These are phyloP conservation scores for Dipodascopsis tothii DNA, from an alignment of 805 yeast genomes.

Conservation along the genomic window DNA sequence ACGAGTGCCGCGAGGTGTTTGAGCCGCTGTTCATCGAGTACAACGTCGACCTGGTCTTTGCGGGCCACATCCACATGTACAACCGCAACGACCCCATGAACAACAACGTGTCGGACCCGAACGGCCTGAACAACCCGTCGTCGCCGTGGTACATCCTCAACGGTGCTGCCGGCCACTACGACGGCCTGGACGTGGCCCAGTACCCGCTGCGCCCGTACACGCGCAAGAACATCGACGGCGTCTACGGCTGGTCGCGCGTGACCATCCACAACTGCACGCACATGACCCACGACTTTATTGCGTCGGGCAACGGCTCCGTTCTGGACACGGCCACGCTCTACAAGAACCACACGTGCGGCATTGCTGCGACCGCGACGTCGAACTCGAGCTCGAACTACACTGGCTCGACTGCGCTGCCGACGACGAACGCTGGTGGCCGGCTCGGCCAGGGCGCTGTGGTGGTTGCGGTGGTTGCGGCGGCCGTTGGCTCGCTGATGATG, in stretches of 20 bases:
- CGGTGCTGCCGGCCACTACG: slow-evolving; percentile 31
- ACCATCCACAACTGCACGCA: slow-evolving; percentile 31
- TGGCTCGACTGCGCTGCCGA: neutral
- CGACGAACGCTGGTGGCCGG: neutral
- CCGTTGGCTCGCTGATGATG: too few species aligned
- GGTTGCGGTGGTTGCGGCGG: too few species aligned
- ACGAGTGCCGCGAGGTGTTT: slow-evolving; percentile 21
- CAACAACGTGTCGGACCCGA: slow-evolving; percentile 26
- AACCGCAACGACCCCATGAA: slow-evolving; percentile 20
- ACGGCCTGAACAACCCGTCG: slow-evolving; percentile 28
- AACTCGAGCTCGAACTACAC: slow-evolving; percentile 1
- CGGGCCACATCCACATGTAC: slow-evolving; percentile 22
- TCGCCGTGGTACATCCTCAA: slow-evolving; percentile 31
- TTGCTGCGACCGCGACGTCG: neutral
- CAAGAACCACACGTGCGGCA: slow-evolving; percentile 19
- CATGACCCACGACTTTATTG: slow-evolving; percentile 29
- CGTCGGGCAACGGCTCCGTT: slow-evolving; percentile 25
- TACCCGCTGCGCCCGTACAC: slow-evolving; percentile 11
- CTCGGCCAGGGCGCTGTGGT: too few species aligned
- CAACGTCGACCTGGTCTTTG: too few species aligned
- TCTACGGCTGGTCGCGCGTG: slow-evolving; percentile 28
- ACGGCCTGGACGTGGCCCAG: slow-evolving; percentile 25
- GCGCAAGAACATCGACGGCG: slow-evolving; percentile 12
- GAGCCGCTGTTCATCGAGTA: slow-evolving; percentile 18
- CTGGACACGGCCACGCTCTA: slow-evolving; percentile 28